phyloP scores from a whole-genome alignment of 768 basidiomycete species.

The Clathrus columnatus region DNA sequence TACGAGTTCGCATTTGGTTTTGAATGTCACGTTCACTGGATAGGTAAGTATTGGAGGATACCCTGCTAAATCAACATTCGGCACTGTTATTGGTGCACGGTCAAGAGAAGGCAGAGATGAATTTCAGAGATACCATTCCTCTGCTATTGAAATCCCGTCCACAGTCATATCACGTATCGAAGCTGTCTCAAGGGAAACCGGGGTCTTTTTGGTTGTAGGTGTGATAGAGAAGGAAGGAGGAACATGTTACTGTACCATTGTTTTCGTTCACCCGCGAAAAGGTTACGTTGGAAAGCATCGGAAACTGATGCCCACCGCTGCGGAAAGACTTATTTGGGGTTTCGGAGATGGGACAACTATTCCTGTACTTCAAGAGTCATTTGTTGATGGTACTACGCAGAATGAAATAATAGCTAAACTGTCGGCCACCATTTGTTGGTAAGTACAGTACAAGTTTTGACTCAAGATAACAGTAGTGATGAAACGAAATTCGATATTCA shows the following conservation, averaged over 20 bases:
- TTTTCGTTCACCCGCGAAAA: slow-evolving; percentile 44
- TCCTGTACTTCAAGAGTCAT: slow-evolving; percentile 37
- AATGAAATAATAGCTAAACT: slow-evolving; percentile 33
- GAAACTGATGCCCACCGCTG: slow-evolving; percentile 54
- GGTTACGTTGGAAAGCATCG: slow-evolving; percentile 56
- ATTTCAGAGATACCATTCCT: slow-evolving; percentile 43
- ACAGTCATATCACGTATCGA: slow-evolving; percentile 40
- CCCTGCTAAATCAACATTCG: slow-evolving; percentile 49
- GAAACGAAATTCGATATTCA: slow-evolving; percentile 17
- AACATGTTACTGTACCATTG: slow-evolving; percentile 51
- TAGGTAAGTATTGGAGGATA: slow-evolving; percentile 45
- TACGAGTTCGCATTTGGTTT: background rate
- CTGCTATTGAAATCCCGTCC: slow-evolving; percentile 51
- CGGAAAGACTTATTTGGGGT: slow-evolving; percentile 56
- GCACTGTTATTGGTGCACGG: slow-evolving; percentile 42
- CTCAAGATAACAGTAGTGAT: background rate
- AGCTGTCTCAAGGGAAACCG: slow-evolving; percentile 36
- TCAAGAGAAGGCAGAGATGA: slow-evolving; percentile 46
- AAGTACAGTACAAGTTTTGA: slow-evolving; percentile 14
- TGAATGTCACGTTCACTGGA: background rate
- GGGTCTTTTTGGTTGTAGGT: slow-evolving; percentile 50
- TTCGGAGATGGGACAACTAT: slow-evolving; percentile 47
- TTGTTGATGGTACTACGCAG: slow-evolving; percentile 20
- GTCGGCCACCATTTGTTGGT: slow-evolving; percentile 54
- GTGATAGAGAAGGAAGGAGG: slow-evolving; percentile 51